These are phyloP conservation scores for Entomortierella parvispora DNA, from an alignment of 192 early-diverging fungal genomes.

Conservation along the genomic window DNA sequence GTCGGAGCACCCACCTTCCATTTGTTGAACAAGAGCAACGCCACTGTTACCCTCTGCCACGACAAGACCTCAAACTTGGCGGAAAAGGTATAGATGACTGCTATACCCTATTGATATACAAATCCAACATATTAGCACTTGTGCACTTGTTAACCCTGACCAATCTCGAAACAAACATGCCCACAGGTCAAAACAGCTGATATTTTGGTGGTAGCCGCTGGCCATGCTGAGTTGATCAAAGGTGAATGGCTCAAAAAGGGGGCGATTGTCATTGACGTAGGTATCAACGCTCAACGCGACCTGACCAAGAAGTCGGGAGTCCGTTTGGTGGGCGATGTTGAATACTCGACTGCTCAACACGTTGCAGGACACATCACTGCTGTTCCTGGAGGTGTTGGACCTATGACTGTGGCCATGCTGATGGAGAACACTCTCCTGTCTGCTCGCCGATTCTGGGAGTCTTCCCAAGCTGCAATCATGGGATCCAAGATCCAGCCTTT, in stretches of 20 bases:
- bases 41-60: slow-evolving; percentile 97
- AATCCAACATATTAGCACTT: too few relatives aligned
- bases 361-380: slow-evolving; percentile 91
- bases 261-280: slow-evolving; percentile 96
- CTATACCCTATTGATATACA: too few relatives aligned
- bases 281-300: slow-evolving; percentile 93
- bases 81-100: slow-evolving; percentile 68
- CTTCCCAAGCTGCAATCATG: slow-evolving; percentile 52
- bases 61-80: slow-evolving; percentile 81
- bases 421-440: slow-evolving; percentile 88
- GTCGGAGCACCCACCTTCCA: slow-evolving; percentile 90
- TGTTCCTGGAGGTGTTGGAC: slow-evolving; percentile 98
- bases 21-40: slow-evolving; percentile 83
- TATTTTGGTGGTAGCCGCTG: slow-evolving; percentile 92
- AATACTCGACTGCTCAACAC: slow-evolving; percentile 73
- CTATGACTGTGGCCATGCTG: slow-evolving; percentile 99
- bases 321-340: slow-evolving; percentile 95
- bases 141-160: too few relatives aligned
- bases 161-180: too few relatives aligned
- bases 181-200: slow-evolving; percentile 75
- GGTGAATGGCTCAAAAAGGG: slow-evolving; percentile 97
- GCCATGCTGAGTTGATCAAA: slow-evolving; percentile 80
- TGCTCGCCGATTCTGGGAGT: slow-evolving; percentile 76
- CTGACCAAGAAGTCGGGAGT: slow-evolving; percentile 89
- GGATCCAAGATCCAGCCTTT: slow-evolving; percentile 63